Conservation (phyloP, 176 grass and related monocot genomes). For the Areca catechu region DNA sequence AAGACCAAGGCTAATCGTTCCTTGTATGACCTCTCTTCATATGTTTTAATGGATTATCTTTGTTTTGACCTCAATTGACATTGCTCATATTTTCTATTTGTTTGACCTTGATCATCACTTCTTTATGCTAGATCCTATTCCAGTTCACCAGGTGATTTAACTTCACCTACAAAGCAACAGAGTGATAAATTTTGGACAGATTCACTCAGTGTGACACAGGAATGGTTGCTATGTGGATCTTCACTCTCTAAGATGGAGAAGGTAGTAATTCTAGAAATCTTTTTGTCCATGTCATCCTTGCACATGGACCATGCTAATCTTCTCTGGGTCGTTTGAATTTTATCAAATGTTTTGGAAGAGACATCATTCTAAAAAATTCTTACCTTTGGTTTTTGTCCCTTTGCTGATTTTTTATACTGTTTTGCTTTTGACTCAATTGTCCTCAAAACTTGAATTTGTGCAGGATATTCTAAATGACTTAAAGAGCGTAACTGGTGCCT, state of each 20-base stretch:
- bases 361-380: no score
- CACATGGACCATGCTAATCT: no score
- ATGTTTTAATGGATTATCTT: conserved; percentile 5
- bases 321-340: no score
- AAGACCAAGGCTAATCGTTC: conserved; percentile 29
- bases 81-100: no score
- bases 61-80: conserved; percentile 1
- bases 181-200: conserved; percentile 37
- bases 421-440: no score
- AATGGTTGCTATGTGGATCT: conserved; percentile 85
- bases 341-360: no score
- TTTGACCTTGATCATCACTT: conserved; percentile 2
- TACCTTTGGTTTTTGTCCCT: no score
- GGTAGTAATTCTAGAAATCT: conserved; percentile 29
- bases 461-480: conserved; percentile 72
- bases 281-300: no score
- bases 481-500: conserved; percentile 38
- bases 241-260: conserved; percentile 49
- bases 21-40: conserved; percentile 26
- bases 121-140: conserved; percentile 3
- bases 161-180: conserved; percentile 34
- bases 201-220: conserved; percentile 33
- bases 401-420: no score
- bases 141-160: conserved; percentile 19
- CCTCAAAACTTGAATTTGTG: conserved; percentile 8